Evolutionary conservation across 148 eudicot genomes (phyloP).

Genomic region (Nyssa sinensis): DNA sequence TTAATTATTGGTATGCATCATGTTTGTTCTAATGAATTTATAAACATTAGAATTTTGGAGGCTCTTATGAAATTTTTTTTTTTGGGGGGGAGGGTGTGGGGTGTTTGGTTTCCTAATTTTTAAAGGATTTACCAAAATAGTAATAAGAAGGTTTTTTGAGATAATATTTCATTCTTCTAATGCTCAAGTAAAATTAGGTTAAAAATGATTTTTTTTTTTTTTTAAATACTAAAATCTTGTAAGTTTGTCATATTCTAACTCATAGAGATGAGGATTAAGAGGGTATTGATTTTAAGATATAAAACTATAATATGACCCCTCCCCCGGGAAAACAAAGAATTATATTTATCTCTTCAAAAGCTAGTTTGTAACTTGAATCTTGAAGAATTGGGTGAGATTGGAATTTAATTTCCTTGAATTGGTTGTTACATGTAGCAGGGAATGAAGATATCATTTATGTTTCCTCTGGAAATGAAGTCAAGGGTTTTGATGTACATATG

Average conservation of each 20-base stretch:
- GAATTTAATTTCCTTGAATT: not conserved
- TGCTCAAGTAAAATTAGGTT: too few species aligned
- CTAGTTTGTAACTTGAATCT: not conserved
- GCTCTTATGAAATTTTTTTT: too few species aligned
- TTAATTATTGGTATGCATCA: not conserved
- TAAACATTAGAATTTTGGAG: too few species aligned
- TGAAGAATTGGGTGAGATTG: not conserved
- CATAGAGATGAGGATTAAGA: not conserved
- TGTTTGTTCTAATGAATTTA: not conserved
- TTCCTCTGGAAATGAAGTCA: slow-evolving; percentile 74
- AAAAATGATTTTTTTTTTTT: not conserved
- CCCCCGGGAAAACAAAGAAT: too few species aligned
- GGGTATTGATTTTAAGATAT: not conserved
- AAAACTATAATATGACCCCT: too few species aligned
- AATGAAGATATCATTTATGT: slow-evolving; percentile 75
- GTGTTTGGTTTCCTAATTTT: too few species aligned
- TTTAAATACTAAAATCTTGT: too few species aligned
- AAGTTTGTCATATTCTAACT: not conserved
- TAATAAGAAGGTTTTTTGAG: too few species aligned
- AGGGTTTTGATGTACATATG: slow-evolving; percentile 73
- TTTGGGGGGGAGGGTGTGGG: too few species aligned
- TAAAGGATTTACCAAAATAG: too few species aligned
- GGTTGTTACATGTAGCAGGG: slow-evolving; percentile 48
- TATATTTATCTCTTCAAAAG: not conserved
- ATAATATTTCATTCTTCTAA: too few species aligned